These are phyloP conservation scores for Pichia exigua DNA, from an alignment of 805 yeast genomes.

Conservation along the genomic window DNA sequence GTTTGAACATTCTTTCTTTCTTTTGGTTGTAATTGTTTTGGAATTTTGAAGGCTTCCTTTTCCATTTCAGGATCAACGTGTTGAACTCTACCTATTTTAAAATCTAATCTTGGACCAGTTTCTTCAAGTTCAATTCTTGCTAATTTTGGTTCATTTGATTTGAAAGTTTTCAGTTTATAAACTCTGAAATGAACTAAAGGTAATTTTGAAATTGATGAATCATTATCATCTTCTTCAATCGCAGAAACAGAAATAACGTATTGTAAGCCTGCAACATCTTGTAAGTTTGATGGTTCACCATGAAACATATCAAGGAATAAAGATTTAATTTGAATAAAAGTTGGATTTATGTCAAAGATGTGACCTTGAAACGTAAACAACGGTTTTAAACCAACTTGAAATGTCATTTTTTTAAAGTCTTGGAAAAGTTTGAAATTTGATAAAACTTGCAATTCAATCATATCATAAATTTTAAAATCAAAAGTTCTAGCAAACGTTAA, in stretches of 20 bases:
- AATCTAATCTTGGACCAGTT: conserved; percentile 92
- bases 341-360: conserved; percentile 83
- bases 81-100: conserved; percentile 81
- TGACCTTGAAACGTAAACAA: conserved; percentile 91
- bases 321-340: conserved; percentile 77
- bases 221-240: conserved; percentile 67
- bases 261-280: conserved; percentile 93
- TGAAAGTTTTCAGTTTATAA: conserved; percentile 73
- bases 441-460: conserved; percentile 79
- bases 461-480: conserved; percentile 83
- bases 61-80: conserved; percentile 80
- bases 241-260: conserved; percentile 77
- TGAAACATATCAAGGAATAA: conserved; percentile 85
- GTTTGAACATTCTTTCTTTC: conserved; percentile 82
- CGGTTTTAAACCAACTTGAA: conserved; percentile 86
- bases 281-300: conserved; percentile 70
- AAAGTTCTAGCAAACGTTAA: conserved; percentile 84
- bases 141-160: conserved; percentile 69
- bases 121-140: conserved; percentile 94
- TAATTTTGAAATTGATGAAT: conserved; percentile 48
- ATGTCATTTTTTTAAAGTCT: conserved; percentile 76
- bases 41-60: conserved; percentile 77
- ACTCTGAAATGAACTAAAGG: conserved; percentile 88
- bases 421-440: conserved; percentile 61
- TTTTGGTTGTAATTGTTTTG: conserved; percentile 75